Base-by-base conservation (phyloP, 2,329 filamentous ascomycete genomes). In the Scedosporium apiospermum region DNA sequence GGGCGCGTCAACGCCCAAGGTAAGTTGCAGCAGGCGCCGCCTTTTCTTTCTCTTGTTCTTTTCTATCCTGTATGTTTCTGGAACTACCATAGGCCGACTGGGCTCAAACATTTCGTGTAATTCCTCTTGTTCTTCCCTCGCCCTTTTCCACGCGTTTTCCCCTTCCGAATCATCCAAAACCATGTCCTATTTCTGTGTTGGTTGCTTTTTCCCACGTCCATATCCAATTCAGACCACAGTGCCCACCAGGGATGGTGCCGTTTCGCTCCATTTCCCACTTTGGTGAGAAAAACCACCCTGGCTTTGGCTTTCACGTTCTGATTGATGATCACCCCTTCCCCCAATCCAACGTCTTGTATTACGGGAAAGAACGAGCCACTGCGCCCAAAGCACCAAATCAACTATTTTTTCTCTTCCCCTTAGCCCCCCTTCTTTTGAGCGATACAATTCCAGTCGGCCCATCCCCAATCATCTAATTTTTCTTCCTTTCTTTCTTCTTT, bases 1-100 rank as follows among this genome's bases (percentile, higher is more conserved):
- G 68, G 72, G 76, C 68, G 70, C 71, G 65, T 74, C 75, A 66
- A 75, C 77, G 66, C 75, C 77, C 70, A 80, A 81, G 78, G 78
- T 81, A 75, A 75, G 78, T 67, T 66, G 68, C 60, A 14, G 30
- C 18, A 44, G 38, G 34, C 7, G 26, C 42, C 26, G 49, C 49
- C 7, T 61, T 38, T 27, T 23, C 18, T 46, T 42, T 59, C 9
- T n/a, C 44, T 12, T 23, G 16, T 46, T 30, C 41, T 46, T 10
- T 12, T 27, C 21, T 38, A n/a, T n/a, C n/a, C 23, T 5, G 21
- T 21, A 23, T 6, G 34, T 16, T n/a, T n/a, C 30, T 23, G 18
- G 44, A 9, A 26, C 38, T 46, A 10, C 41, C 38, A 10, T n/a
- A 30, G 58, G 57, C 41, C 41, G 21, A 46, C 21, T 30, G 27